phyloP scores from a whole-genome alignment of 2,329 filamentous ascomycete genomes.

The Botrytis cinerea region DNA sequence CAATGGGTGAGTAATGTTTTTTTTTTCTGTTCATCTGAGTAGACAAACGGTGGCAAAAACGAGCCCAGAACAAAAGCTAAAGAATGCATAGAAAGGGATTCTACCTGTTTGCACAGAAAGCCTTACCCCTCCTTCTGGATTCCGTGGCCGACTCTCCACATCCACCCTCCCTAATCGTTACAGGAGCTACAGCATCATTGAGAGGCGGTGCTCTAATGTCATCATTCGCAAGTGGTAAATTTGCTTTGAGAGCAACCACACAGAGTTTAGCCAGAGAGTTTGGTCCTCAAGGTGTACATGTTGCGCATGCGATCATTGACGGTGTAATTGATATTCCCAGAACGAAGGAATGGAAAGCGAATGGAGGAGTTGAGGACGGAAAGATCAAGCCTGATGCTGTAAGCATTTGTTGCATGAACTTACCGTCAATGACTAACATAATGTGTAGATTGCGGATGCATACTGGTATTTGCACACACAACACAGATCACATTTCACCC shows the following conservation, averaged over 20 bases:
- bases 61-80: constrained; percentile 12
- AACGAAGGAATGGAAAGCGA: constrained; percentile 55
- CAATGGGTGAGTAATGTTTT: constrained; percentile 50
- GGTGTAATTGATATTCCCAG: constrained; percentile 80
- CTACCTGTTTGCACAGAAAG: constrained; percentile 73
- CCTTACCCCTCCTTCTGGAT: constrained; percentile 69
- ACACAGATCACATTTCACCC: constrained; percentile 75
- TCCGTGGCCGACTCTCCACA: constrained; percentile 55
- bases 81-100: constrained; percentile 52
- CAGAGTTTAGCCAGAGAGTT: constrained; percentile 83
- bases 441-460: constrained; percentile 75
- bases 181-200: constrained; percentile 79
- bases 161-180: constrained; percentile 81
- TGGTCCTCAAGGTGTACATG: constrained; percentile 79
- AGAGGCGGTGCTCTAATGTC: constrained; percentile 70
- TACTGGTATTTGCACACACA: constrained; percentile 81
- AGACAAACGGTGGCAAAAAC: not conserved
- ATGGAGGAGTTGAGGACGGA: constrained; percentile 52
- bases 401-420: constrained; percentile 44
- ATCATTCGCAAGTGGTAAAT: constrained; percentile 77
- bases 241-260: constrained; percentile 70
- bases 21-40: not conserved
- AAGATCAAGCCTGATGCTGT: constrained; percentile 77
- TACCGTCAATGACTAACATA: not conserved
- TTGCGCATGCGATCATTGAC: constrained; percentile 80